A percentile compares a stretch with the other conserved stretches of the same genome.
Evolutionary conservation across 352 stramenopile genomes (phyloP).

Genomic region (Globisporangium spiculum): DNA sequence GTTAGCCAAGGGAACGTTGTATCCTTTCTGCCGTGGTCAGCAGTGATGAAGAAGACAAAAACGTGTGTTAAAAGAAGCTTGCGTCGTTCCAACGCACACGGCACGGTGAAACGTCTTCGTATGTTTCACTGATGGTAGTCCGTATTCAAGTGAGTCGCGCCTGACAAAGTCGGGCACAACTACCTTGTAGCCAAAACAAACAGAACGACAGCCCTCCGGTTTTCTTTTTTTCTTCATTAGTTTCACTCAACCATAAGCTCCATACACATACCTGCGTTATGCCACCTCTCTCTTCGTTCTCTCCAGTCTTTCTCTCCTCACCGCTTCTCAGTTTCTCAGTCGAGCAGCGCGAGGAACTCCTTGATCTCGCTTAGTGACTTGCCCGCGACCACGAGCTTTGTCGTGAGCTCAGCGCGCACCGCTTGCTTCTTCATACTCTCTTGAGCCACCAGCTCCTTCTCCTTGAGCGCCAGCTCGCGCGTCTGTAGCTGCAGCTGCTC

Average conservation of each 20-base stretch:
- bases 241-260: not conserved
- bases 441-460: constrained; percentile 31
- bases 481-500: constrained; percentile 25
- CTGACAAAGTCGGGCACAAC: too few relatives aligned
- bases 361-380: constrained; percentile 5
- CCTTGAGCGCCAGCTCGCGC: constrained; percentile 43
- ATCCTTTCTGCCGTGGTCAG: too few relatives aligned
- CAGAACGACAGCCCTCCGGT: too few relatives aligned
- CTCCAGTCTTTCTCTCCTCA: not conserved
- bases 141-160: too few relatives aligned
- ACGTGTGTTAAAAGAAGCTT: too few relatives aligned
- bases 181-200: too few relatives aligned
- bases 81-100: too few relatives aligned
- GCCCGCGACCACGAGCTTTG: not conserved
- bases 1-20: too few relatives aligned
- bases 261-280: not conserved
- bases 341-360: constrained; percentile 8
- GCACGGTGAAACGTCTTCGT: too few relatives aligned
- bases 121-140: too few relatives aligned
- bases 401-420: constrained; percentile 6
- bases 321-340: not conserved
- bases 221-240: not conserved
- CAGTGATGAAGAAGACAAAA: too few relatives aligned
- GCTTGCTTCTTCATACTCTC: constrained; percentile 25
- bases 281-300: not conserved